A percentile compares a stretch with the other conserved stretches of the same genome.
These are phyloP conservation scores for Epichloe typhina DNA, from an alignment of 2,329 filamentous ascomycete species.

Conservation along the genomic window DNA sequence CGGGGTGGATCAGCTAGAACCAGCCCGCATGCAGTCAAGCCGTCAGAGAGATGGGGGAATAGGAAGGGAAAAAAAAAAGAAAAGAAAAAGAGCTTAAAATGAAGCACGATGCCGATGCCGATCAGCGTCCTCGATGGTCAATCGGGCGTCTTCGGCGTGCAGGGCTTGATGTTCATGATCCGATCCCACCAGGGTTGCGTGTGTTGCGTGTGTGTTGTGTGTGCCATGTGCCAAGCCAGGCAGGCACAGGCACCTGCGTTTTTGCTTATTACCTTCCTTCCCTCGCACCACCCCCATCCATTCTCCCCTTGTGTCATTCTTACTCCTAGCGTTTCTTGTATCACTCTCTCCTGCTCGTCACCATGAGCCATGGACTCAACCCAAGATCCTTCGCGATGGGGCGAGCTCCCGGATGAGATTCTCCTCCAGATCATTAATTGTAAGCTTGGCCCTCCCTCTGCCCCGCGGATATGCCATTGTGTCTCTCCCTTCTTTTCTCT, in stretches of 20 bases:
- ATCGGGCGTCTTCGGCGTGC: no score
- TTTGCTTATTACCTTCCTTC: background rate
- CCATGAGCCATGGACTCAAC: conserved; percentile 16
- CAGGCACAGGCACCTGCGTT: background rate
- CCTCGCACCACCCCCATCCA: background rate
- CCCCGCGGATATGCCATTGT: background rate
- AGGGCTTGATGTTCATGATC: background rate
- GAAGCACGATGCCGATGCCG: background rate
- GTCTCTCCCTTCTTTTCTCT: background rate
- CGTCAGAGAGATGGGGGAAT: no score
- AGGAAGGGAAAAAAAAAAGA: no score
- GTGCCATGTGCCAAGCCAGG: background rate
- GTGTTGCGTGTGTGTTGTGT: no score
- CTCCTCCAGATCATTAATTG: conserved; percentile 49
- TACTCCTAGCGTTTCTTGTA: background rate
- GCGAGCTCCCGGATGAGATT: conserved; percentile 50
- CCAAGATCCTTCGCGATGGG: conserved; percentile 16
- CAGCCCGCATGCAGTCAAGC: background rate
- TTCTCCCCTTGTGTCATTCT: background rate
- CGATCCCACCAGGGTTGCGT: background rate
- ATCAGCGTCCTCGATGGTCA: no score
- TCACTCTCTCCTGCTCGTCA: conserved; percentile 4
- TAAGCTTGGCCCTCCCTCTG: conserved; percentile 23
- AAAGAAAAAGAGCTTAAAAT: no score
- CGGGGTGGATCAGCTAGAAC: background rate